Evolutionary conservation across 441 rosid species (phyloP).

Genomic region (Omphalea diandra): DNA sequence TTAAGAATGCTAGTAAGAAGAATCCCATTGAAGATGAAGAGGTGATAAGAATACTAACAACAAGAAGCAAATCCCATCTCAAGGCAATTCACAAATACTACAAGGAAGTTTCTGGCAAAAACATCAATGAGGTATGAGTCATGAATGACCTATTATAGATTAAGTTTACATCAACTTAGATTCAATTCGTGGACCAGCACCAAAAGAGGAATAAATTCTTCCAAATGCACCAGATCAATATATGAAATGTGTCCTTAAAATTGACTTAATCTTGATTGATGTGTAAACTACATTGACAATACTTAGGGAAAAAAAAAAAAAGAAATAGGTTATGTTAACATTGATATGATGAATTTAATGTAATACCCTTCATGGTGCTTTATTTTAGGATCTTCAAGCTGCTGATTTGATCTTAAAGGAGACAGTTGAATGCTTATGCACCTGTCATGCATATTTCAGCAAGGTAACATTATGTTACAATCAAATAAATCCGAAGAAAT

Average conservation of each 20-base stretch:
- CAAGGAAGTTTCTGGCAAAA: slow-evolving; percentile 45
- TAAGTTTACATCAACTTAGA: too few species aligned
- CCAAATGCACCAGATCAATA: too few species aligned
- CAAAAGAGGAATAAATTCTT: too few species aligned
- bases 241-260: too few species aligned
- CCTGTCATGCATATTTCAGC: slow-evolving; percentile 66
- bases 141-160: neutral
- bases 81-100: slow-evolving; percentile 44
- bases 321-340: too few species aligned
- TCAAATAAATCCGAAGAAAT: too few species aligned
- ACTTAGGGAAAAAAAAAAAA: too few species aligned
- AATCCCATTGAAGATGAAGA: slow-evolving; percentile 56
- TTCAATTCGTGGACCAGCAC: too few species aligned
- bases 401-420: slow-evolving; percentile 41
- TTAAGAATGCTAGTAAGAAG: slow-evolving; percentile 41
- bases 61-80: slow-evolving; percentile 79
- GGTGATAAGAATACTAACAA: slow-evolving; percentile 57
- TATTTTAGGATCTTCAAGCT: slow-evolving; percentile 52
- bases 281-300: too few species aligned
- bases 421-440: slow-evolving; percentile 61
- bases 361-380: neutral
- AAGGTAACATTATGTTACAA: slow-evolving; percentile 37
- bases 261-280: too few species aligned
- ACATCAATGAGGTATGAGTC: slow-evolving; percentile 48
- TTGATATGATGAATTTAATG: too few species aligned